Evolutionary conservation across 73 alveolate genomes (phyloP).

Genomic region (Durusdinium trenchii): DNA sequence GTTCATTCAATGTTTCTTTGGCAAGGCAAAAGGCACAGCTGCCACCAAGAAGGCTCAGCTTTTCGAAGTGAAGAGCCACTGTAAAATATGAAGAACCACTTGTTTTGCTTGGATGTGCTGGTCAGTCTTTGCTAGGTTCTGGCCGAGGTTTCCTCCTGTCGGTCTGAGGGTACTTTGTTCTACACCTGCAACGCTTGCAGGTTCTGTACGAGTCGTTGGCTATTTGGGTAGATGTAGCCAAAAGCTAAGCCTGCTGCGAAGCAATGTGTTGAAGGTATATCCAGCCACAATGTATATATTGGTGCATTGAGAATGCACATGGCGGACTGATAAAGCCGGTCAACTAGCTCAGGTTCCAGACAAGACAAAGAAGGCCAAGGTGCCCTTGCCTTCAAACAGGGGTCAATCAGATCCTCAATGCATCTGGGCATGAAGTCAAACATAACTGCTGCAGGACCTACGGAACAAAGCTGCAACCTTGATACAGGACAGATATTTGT

Average conservation of each 20-base stretch:
- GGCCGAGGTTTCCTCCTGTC: background rate
- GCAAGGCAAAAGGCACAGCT: constrained; percentile 22
- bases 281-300: no score
- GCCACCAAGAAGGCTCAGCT: background rate
- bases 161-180: background rate
- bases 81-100: background rate
- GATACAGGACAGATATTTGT: constrained; percentile 7
- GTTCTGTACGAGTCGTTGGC: constrained; percentile 42
- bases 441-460: constrained; percentile 14
- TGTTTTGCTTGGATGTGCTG: background rate
- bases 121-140: background rate
- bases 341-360: background rate
- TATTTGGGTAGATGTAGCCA: constrained; percentile 1
- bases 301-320: no score
- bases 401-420: background rate
- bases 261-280: background rate
- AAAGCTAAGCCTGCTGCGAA: background rate
- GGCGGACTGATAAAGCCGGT: no score
- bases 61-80: background rate
- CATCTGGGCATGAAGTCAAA: background rate
- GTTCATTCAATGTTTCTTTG: background rate
- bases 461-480: background rate
- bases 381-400: background rate
- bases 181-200: background rate
- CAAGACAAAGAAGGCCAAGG: constrained; percentile 61